Conservation (phyloP, 495 filamentous ascomycete species). For the Penicillium samsonianum region DNA sequence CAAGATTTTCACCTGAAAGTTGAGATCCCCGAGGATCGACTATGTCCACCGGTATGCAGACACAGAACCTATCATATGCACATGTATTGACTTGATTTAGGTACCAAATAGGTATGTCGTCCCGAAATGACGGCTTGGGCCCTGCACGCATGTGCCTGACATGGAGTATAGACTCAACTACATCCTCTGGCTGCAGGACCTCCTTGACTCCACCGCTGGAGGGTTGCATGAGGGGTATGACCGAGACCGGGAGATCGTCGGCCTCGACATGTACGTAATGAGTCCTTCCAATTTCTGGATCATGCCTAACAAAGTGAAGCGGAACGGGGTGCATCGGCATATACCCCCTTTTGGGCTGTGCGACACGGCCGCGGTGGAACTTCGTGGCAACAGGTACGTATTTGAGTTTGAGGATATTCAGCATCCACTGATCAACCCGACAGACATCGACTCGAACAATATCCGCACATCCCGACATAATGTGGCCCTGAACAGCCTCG, state of each 20-base stretch:
- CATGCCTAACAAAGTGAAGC: conserved; percentile 31
- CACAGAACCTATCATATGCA: background rate
- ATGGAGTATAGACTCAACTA: conserved; percentile 68
- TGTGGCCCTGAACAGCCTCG: conserved; percentile 61
- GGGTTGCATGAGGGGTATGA: conserved; percentile 57
- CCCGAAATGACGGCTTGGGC: background rate
- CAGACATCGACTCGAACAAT: conserved; percentile 77
- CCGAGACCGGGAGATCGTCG: conserved; percentile 56
- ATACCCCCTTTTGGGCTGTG: conserved; percentile 82
- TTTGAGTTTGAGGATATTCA: background rate
- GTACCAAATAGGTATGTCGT: conserved; percentile 63
- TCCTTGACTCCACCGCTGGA: conserved; percentile 72
- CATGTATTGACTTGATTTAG: conserved; percentile 33
- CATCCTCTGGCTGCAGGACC: conserved; percentile 82
- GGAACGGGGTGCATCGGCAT: conserved; percentile 90
- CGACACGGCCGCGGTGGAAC: conserved; percentile 64
- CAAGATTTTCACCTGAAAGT: conserved; percentile 73
- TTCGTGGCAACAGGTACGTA: conserved; percentile 68
- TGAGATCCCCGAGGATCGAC: conserved; percentile 69
- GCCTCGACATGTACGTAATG: conserved; percentile 70
- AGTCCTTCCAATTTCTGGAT: background rate
- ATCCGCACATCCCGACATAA: conserved; percentile 66
- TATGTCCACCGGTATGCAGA: conserved; percentile 80
- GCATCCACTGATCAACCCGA: conserved; percentile 12
- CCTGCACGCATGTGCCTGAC: background rate